Conservation (phyloP, 2,329 filamentous ascomycete species). For the Juglanconis sp. region DNA sequence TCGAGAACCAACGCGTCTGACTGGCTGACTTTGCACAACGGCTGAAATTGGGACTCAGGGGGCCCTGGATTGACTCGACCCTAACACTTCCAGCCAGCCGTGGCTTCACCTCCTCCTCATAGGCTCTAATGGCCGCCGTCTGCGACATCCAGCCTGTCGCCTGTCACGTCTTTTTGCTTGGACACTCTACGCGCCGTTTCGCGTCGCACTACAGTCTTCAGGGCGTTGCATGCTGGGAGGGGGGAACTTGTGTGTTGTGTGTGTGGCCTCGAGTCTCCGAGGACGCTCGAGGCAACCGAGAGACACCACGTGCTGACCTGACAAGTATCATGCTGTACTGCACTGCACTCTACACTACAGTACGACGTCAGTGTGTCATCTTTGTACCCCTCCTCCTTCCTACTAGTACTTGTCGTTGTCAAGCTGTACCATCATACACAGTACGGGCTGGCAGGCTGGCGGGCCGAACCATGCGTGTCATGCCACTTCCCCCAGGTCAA, state of each 20-base stretch:
- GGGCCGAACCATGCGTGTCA: no score
- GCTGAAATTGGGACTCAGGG: constrained; percentile 3
- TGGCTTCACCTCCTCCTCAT: not conserved
- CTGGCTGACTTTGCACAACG: not conserved
- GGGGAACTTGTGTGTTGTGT: no score
- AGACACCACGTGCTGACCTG: no score
- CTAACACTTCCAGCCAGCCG: not conserved
- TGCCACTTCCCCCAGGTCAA: no score
- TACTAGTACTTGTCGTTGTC: no score
- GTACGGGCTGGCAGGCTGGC: no score
- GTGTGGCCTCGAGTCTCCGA: not conserved
- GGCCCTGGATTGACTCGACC: not conserved
- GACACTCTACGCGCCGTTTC: constrained; percentile 4
- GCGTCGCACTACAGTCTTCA: constrained; percentile 3
- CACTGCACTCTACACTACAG: no score
- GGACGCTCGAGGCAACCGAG: not conserved
- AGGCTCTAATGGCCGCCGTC: not conserved
- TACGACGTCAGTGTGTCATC: no score
- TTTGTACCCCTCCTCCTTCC: no score
- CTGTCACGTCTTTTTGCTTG: not conserved
- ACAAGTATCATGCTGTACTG: no score
- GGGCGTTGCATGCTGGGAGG: not conserved
- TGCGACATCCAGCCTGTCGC: not conserved
- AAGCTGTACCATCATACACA: no score
- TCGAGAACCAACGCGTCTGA: constrained; percentile 9